These are phyloP conservation scores for Tympanopsis confertula DNA, from an alignment of 2,329 filamentous ascomycete species.

Conservation along the genomic window DNA sequence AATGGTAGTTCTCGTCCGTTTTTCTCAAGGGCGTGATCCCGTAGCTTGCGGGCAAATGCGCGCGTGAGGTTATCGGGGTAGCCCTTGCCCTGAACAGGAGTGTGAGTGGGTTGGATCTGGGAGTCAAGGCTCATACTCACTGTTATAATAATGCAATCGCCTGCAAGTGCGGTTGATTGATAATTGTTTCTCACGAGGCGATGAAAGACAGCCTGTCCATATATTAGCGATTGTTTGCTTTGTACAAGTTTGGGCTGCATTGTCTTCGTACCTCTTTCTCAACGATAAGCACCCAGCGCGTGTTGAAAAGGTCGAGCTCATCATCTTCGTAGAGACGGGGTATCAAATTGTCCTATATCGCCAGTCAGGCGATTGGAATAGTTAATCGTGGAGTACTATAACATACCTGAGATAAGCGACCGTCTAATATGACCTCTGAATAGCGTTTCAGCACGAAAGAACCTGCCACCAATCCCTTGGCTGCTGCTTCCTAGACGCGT, in stretches of 20 bases:
- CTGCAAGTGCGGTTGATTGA: slow-evolving; percentile 24
- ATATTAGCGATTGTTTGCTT: not conserved
- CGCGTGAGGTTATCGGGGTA: slow-evolving; percentile 51
- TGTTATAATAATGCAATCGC: slow-evolving; percentile 41
- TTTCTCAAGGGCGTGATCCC: slow-evolving; percentile 15
- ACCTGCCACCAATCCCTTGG: slow-evolving; percentile 28
- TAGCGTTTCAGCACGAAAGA: slow-evolving; percentile 13
- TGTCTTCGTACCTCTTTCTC: slow-evolving; percentile 45
- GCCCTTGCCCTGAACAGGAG: slow-evolving; percentile 40
- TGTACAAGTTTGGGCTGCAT: slow-evolving; percentile 15
- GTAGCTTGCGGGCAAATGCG: slow-evolving; percentile 33
- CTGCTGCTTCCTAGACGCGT: slow-evolving; percentile 21
- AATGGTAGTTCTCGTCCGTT: slow-evolving; percentile 20
- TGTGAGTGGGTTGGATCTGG: not conserved
- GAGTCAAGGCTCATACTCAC: slow-evolving; percentile 18
- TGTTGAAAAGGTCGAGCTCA: slow-evolving; percentile 25
- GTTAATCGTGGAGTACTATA: not conserved
- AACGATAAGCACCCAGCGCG: slow-evolving; percentile 46
- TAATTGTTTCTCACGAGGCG: slow-evolving; percentile 34
- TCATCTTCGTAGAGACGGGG: slow-evolving; percentile 31
- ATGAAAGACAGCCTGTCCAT: slow-evolving; percentile 43
- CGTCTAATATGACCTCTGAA: slow-evolving; percentile 19
- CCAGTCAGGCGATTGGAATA: not conserved
- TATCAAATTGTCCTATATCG: slow-evolving; percentile 37
- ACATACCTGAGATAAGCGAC: slow-evolving; percentile 18